Base-by-base conservation (phyloP, 441 rosid species). In the Sinapis alba region DNA sequence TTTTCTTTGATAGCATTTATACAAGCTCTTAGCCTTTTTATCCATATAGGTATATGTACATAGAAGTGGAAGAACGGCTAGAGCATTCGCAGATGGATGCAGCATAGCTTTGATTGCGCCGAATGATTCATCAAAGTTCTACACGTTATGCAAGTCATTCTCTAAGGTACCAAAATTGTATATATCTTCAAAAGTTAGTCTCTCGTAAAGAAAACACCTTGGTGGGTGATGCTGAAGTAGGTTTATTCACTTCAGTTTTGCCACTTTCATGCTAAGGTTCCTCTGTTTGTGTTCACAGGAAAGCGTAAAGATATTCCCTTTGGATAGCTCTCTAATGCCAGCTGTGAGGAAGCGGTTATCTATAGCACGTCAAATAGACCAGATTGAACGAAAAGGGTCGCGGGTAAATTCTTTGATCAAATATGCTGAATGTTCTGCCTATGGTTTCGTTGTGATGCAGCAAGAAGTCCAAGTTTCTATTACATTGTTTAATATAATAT, bases 41-140 rank as follows among this genome's bases (percentile, higher is more conserved):
- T 74, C 65, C n/a, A 62, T 56, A 78, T 73, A 93, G 99, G 96
- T 93, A 47, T 96, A 96, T 83, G 97, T 96, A n/a, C 99, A 96
- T 73, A 86, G 99, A 86, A 91, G 99, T 83, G 99, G 99, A 59
- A 87, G 99, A 81, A 93, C 97, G 70, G 98, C 99, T 74, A 89
- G 99, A 81, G 98, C 97, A 62, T 93, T 84, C 61, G 76, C 89
- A 59, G 99, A 96, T 79, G 99, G 99, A 68, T 96, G 98, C 85
- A 96, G 91, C 78, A 89, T 96, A 83, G 96, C 97, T 75, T 78
- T 93, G 66, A 86, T 96, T 75, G 84, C 97, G 12, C 82, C 99
- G 23, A 86, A 75, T 62, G 99, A 96, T 45, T 76, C 90, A 11
- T 86, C 96, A 59, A 96, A 96, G 79, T 93, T 91, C 81, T 93